Percentiles rank a stretch among this genome's conserved stretches.
Evolutionary conservation across 2,329 filamentous ascomycete species (phyloP).

Genomic region (Trichoderma sp.): DNA sequence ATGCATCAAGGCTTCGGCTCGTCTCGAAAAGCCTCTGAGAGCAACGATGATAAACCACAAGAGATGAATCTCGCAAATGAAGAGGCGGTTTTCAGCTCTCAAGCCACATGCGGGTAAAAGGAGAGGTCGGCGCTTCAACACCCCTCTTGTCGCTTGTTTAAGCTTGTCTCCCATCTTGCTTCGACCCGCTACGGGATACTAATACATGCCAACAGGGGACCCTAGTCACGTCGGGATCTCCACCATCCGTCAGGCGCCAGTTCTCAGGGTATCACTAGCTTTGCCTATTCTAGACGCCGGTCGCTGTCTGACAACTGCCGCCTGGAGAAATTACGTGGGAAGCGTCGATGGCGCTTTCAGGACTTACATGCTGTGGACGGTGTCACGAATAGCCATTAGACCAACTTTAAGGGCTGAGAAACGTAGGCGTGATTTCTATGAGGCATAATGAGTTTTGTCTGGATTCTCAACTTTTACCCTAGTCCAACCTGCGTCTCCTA

Average conservation of each 20-base stretch:
- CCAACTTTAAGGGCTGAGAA: not conserved
- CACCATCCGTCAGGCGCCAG: constrained; percentile 6
- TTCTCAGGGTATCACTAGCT: not conserved
- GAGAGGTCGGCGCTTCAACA: not conserved
- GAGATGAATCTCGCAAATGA: too few relatives aligned
- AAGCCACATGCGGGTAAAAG: not conserved
- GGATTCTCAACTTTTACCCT: not conserved
- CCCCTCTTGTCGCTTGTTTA: not conserved
- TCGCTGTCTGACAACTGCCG: constrained; percentile 1
- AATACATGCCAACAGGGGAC: not conserved
- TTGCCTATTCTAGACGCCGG: constrained; percentile 4
- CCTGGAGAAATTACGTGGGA: constrained; percentile 11
- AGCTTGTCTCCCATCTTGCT: not conserved
- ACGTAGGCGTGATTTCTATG: too few relatives aligned
- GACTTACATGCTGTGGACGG: not conserved
- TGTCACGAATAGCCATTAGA: not conserved
- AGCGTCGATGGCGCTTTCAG: not conserved
- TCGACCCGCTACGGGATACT: not conserved
- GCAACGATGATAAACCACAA: not conserved
- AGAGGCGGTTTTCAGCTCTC: not conserved
- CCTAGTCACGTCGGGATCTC: not conserved
- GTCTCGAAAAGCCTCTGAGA: not conserved
- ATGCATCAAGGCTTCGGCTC: not conserved
- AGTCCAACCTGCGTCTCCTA: too few relatives aligned
- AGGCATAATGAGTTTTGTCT: not conserved